Base-by-base conservation (phyloP, 1,284 basidiomycete genomes). In the Paramarasmius palmivorus region DNA sequence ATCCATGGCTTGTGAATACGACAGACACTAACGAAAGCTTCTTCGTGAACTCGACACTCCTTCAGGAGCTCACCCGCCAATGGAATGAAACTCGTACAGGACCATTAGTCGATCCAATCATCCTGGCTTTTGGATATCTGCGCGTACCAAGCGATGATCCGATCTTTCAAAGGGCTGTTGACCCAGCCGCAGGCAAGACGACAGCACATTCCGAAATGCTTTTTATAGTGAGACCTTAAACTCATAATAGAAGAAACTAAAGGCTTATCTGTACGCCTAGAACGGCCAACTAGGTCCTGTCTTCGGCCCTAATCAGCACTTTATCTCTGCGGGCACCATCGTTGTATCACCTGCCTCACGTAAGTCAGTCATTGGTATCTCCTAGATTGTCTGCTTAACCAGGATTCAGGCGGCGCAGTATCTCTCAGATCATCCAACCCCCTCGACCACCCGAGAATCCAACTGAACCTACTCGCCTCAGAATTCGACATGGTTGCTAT, bases 381-480 rank as follows among this genome's bases (percentile, higher is more conserved):
- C 25, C 12, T 19, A 14, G 34, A n/a, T 17, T 32, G 25, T 34
- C 22, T 20, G 35, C 37, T 23, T 25, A 50, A 41, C 25, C 38
- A 20, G 50, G 19, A 32, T 32, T 23, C 44, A 75, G 73, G 75
- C 42, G 76, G 77, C 15, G 66, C 69, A 4, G 57, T 78, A 15
- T 65, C 57, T 3, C 58, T 77, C 5, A 54, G 55, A 7, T 71
- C 69, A 5, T 61, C 61, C 15, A 62, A 74, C 56, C 72, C 76
- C 0, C 74, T 77, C 49, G 68, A 65, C 17, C 47, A 59, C 17
- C 77, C 77, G 0, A 34, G 69, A 17, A 72, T 79, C 52, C 62
- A 78, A 58, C 70, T 71, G 4, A 62, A 59, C 4, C 64, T 71
- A 36, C 57, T 75, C 36, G 58, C 57, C 15, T 62, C 70, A 2